Base-by-base conservation (phyloP, 2,329 filamentous ascomycete species). In the Epichloe aotearoae region DNA sequence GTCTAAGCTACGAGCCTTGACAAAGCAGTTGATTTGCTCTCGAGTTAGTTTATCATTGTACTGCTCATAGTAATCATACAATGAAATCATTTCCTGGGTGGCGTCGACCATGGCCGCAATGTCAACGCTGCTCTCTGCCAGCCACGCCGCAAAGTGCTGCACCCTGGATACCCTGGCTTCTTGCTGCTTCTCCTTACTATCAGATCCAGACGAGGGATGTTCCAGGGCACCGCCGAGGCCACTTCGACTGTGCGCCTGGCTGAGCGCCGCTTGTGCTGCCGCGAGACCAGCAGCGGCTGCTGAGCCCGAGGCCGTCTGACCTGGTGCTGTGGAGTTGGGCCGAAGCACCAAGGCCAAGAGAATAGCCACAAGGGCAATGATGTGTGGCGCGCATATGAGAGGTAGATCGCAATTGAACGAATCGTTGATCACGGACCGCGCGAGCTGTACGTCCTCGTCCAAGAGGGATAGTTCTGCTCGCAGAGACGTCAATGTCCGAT, bases 331-430 rank as follows among this genome's bases (percentile, higher is more conserved):
- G 14, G 59, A 60, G 46, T 64, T 67, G 0, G 87, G 86, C 50
- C 87, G 81, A 38, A 95, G 77, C 4, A 93, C 85, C n/a, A 95
- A 77, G 1, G 88, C 83, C 6, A 95, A 74, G 52, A 95, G 79
- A 53, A 95, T 84, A 6, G 88, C 86, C 36, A 88, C 90, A 40
- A 95, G 78, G n/a, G 88, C 88, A 51, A 95, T 83, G 46, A 88
- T 76, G 61, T 95, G 88, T n/a, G 90, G 90, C 12, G 89, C 76
- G 61, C 89, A 85, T 0, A 94, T 75, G 14, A 96, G 73, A 2
- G 88, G 87, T n/a, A 95, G 73, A 63, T 96, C 90, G 7, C 90
- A 95, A 68, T 94, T 83, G 69, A 88, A 95, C 64, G 88, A 86
- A 65, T 96, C 90, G 68, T 95, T 96, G 63, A 95, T 83, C 54